A percentile compares a stretch with the other conserved stretches of the same genome.
Evolutionary conservation across 345 rosid species (phyloP).

Genomic region (Physaria fendleri): DNA sequence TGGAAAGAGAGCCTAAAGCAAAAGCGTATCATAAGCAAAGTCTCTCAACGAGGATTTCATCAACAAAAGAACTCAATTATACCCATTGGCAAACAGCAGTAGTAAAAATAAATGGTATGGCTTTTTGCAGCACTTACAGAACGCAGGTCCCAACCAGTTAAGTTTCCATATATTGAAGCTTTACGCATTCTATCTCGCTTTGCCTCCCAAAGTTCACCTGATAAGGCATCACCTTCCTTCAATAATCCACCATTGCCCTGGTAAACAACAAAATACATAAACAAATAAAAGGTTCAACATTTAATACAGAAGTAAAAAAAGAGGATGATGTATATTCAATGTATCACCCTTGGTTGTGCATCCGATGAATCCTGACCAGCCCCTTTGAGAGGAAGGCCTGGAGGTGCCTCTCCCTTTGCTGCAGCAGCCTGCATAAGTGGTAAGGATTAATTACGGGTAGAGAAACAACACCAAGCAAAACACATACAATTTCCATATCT

Average conservation of each 20-base stretch:
- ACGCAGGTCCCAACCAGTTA: slow-evolving; percentile 91
- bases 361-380: slow-evolving; percentile 97
- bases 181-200: slow-evolving; percentile 81
- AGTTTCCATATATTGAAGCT: slow-evolving; percentile 69
- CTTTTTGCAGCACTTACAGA: slow-evolving; percentile 65
- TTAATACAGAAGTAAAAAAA: too few species aligned
- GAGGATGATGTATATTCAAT: too few species aligned
- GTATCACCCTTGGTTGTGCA: slow-evolving; percentile 71
- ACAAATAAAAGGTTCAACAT: neutral
- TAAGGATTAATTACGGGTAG: slow-evolving; percentile 2
- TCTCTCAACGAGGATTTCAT: too few species aligned
- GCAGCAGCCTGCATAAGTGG: slow-evolving; percentile 77
- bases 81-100: too few species aligned
- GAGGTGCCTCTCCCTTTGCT: slow-evolving; percentile 99
- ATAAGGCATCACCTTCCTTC: slow-evolving; percentile 82
- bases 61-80: too few species aligned
- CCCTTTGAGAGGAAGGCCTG: slow-evolving; percentile 95
- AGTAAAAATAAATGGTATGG: neutral
- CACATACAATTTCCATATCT: neutral
- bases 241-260: slow-evolving; percentile 78
- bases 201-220: slow-evolving; percentile 88
- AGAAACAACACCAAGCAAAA: neutral
- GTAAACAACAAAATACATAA: slow-evolving; percentile 23
- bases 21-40: neutral
- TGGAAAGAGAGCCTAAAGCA: neutral